These are phyloP conservation scores for Chlorociboria aeruginascens DNA, from an alignment of 495 filamentous ascomycete species.

Conservation along the genomic window DNA sequence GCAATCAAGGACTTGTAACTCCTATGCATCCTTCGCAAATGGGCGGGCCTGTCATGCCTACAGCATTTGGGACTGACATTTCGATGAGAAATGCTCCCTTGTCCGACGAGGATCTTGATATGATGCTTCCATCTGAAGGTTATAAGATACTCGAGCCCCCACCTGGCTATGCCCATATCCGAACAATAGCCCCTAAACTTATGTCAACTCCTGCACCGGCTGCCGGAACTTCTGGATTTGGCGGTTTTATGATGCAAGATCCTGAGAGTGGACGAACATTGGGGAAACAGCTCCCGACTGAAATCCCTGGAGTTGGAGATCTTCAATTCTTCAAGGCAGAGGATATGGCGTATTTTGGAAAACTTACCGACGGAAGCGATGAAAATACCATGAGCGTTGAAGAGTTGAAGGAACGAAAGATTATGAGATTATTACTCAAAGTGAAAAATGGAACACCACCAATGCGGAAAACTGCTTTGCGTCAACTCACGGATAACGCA, in stretches of 20 bases:
- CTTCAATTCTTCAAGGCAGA: conserved; percentile 98
- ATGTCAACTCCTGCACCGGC: conserved; percentile 57
- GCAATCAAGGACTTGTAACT: conserved; percentile 69
- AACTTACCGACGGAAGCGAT: conserved; percentile 89
- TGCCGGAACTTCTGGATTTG: conserved; percentile 40
- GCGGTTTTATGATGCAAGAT: conserved; percentile 97
- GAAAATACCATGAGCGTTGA: conserved; percentile 88
- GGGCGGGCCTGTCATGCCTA: conserved; percentile 36
- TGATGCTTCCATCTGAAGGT: conserved; percentile 82
- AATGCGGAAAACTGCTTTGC: conserved; percentile 98
- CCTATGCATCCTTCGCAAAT: conserved; percentile 74
- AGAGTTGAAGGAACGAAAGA: conserved; percentile 95
- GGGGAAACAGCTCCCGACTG: conserved; percentile 79
- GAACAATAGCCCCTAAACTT: conserved; percentile 63
- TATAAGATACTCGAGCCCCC: conserved; percentile 91
- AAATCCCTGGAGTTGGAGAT: conserved; percentile 95
- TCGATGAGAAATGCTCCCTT: conserved; percentile 66
- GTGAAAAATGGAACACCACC: conserved; percentile 99
- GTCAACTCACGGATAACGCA: conserved; percentile 96
- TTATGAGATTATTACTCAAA: conserved; percentile 92
- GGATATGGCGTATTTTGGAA: conserved; percentile 99
- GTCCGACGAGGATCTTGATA: conserved; percentile 88
- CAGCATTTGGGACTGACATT: conserved; percentile 68
- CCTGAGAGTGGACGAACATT: conserved; percentile 67
- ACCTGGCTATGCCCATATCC: conserved; percentile 81